Base-by-base conservation (phyloP, 805 yeast species). In the Lipomyces starkeyi region DNA sequence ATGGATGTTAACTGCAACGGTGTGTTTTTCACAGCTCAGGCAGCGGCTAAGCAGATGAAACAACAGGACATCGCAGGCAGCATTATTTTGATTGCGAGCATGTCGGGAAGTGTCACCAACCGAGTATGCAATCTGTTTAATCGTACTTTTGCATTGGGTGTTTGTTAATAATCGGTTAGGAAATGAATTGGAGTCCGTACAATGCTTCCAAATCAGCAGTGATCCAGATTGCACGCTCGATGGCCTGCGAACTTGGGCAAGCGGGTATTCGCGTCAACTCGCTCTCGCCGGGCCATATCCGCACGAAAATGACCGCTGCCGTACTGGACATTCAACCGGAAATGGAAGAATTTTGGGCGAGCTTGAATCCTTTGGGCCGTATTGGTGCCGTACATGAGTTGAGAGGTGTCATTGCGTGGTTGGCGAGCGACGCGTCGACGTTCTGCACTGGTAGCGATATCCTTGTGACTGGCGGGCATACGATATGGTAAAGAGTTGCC, bases 151-250 rank as follows among this genome's bases (percentile, higher is more conserved):
- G 34, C 0, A 22, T 25, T 4, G 22, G 11, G 11, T 4, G 2
- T 53, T 34, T n/a, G 17, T 20, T 34, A 14, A 25, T 7, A 20
- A 2, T 14, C 17, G 34, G 29, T 37, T n/a, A 64, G 67, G 70
- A 67, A 22, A 67, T 67, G 70, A 84, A 84, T 6, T 67, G 70
- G 70, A 40, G 59, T 2, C 47, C 87, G 8, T 89, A 89, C 78
- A 89, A 89, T 74, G 87, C 88, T 11, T 86, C 90, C 66, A 89
- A 88, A 77, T 91, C 93, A 43, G 93, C 88, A 5, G 88, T 88
- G 25, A 74, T 86, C 67, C 91, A 88, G 73, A 82, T 88, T 72
- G 85, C 87, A 25, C 87, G 83, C 76, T 88, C 91, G 0, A 78
- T 89, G 68, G 90, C 92, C 14, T 84, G 88, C 47, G 93, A 89